A percentile compares a stretch with the other conserved stretches of the same genome.
These are phyloP conservation scores for Pseudocercospora ulei DNA, from an alignment of 2,329 filamentous ascomycete species.

Conservation along the genomic window DNA sequence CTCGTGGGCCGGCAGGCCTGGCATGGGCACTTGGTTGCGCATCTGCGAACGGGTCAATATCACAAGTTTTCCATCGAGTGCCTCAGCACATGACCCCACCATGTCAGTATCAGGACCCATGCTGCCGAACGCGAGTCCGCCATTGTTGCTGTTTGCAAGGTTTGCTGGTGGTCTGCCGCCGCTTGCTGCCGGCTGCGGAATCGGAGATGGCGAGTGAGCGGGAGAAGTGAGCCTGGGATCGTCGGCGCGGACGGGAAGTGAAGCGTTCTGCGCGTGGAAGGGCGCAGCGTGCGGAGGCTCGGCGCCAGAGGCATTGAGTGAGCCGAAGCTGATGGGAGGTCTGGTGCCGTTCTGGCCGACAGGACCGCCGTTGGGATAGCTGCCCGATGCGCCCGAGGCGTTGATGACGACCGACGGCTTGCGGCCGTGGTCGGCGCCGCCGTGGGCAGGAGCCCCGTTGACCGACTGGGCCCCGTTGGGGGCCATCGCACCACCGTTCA, in stretches of 20 bases:
- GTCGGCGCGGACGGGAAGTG: conserved; percentile 44
- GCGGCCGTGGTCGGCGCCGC: conserved; percentile 61
- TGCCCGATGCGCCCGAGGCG: conserved; percentile 66
- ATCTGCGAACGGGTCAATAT: conserved; percentile 21
- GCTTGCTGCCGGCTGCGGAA: conserved; percentile 72
- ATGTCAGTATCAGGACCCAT: conserved; percentile 64
- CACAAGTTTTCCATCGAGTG: conserved; percentile 13
- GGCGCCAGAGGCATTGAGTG: conserved; percentile 54
- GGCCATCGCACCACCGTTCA: conserved; percentile 60
- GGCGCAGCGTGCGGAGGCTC: conserved; percentile 56
- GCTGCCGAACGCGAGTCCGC: conserved; percentile 72
- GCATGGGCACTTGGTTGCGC: conserved; percentile 21
- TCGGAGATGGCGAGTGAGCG: conserved; percentile 80
- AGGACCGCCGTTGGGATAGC: conserved; percentile 65
- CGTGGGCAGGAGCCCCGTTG: conserved; percentile 59
- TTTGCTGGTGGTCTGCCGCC: conserved; percentile 72
- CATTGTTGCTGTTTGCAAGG: conserved; percentile 59
- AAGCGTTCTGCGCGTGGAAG: conserved; percentile 54
- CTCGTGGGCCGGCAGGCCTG: conserved; percentile 59
- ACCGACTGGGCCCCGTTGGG: conserved; percentile 35
- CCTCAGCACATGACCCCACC: conserved; percentile 40
- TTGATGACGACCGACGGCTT: conserved; percentile 90
- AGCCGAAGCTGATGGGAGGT: conserved; percentile 70
- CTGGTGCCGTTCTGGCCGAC: conserved; percentile 45
- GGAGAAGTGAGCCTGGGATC: conserved; percentile 73